Base-by-base conservation (phyloP, 345 rosid genomes). In the Eucalyptus curtisii region DNA sequence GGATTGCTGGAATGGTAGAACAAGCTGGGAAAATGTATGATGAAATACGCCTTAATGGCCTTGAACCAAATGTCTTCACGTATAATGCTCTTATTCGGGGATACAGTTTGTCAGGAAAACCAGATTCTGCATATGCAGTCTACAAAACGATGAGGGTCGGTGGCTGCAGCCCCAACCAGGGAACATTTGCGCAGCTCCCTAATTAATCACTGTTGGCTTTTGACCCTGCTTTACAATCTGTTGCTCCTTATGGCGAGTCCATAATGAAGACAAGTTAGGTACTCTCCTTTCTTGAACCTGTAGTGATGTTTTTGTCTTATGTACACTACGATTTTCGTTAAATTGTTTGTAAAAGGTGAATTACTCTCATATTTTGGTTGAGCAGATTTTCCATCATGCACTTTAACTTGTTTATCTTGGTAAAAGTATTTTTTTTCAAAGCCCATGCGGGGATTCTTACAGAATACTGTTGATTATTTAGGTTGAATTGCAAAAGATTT, bases 151-250 rank as follows among this genome's bases (percentile, higher is more conserved):
- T 97, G 99, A 92, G 95, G 96, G 91, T 93, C 3, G 96, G 95
- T 31, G 99, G 99, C 47, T 96, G 97, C 92, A 93, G 91, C 86
- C 99, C 98, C 45, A 97, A 97, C 90, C 90, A 59, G 20, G 96
- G 97, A 87, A 97, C 99, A 71, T 93, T 96, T 82, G 97, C 94
- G n/a, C 98, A 96, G 91, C 99, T 97, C 81, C 99, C 99, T 19
- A 97, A 96, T 89, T 89, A 90, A 86, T 86, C 59, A 40, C 47
- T 76, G 13, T 76, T 76, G 45, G 15, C 82, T 76, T 76, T 37
- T 76, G 82, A 37, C 15, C 82, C 15, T 71, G 82, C 45, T 71
- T 37, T 71, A 37, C 42, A 17, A 37, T 71, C 45, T 11, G 45
- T 20, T 13, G 8, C 82, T 76, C 44, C 15, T 76, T 37, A 76